phyloP scores from a whole-genome alignment of 192 early-diverging fungal species.

The Backusella liffmaniae region DNA sequence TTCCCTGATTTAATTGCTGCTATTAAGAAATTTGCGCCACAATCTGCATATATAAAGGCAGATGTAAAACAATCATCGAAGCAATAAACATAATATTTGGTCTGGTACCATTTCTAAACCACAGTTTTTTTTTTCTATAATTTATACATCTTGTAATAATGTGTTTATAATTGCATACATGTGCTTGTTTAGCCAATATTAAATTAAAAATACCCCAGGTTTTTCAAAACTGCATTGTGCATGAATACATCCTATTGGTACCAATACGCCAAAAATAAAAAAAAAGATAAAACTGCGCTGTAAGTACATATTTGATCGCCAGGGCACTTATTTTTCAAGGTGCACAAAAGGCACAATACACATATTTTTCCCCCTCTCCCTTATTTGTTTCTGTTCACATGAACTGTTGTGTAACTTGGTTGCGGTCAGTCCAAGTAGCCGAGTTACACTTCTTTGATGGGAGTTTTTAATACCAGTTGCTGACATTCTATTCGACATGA shows the following conservation, averaged over 20 bases:
- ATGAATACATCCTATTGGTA: too few relatives aligned
- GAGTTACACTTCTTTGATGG: neutral
- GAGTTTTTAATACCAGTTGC: neutral
- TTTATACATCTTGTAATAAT: too few relatives aligned
- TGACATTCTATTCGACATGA: neutral
- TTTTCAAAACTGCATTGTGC: too few relatives aligned
- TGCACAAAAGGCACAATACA: neutral
- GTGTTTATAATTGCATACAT: too few relatives aligned
- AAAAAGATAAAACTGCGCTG: neutral
- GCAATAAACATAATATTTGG: neutral
- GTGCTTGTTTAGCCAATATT: too few relatives aligned
- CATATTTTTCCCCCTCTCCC: neutral
- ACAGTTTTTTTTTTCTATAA: neutral
- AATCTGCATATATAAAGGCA: slow-evolving; percentile 14
- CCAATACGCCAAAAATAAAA: neutral
- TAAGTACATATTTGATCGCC: neutral
- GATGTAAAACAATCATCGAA: neutral
- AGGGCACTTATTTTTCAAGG: neutral
- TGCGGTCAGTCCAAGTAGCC: neutral
- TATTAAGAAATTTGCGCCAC: slow-evolving; percentile 29
- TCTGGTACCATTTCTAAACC: neutral
- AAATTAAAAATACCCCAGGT: too few relatives aligned
- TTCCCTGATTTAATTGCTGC: slow-evolving; percentile 29
- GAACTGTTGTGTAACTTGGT: neutral
- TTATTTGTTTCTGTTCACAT: neutral